These are phyloP conservation scores for Radiomyces spectabilis DNA, from an alignment of 192 early-diverging fungal genomes.

Conservation along the genomic window DNA sequence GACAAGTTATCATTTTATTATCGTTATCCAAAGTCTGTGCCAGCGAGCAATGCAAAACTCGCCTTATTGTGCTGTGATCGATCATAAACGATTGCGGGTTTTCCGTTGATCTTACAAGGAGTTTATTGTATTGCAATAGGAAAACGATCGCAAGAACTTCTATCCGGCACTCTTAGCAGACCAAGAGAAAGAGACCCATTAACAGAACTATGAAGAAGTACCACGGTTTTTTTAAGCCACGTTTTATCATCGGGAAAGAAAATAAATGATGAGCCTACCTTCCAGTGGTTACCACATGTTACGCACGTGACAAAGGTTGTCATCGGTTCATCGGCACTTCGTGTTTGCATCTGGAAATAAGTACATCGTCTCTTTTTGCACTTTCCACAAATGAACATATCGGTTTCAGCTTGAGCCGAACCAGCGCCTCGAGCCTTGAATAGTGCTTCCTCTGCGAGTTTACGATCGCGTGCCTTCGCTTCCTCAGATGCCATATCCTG, in stretches of 20 bases:
- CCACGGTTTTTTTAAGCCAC: neutral
- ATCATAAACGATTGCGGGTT: too few species aligned
- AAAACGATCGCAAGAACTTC: too few species aligned
- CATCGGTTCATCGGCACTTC: conserved; percentile 98
- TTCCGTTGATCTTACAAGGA: too few species aligned
- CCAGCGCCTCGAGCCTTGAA: conserved; percentile 73
- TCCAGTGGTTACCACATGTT: conserved; percentile 83
- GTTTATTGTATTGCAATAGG: too few species aligned
- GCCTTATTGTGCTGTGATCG: too few species aligned
- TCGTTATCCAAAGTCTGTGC: too few species aligned
- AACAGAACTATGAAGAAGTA: neutral
- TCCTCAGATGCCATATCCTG: conserved; percentile 93
- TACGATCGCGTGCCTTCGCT: conserved; percentile 58
- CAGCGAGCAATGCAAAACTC: too few species aligned
- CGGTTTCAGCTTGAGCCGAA: conserved; percentile 73
- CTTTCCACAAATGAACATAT: conserved; percentile 91
- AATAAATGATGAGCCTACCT: conserved; percentile 31
- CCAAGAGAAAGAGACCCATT: neutral
- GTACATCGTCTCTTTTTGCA: conserved; percentile 81
- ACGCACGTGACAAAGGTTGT: conserved; percentile 94
- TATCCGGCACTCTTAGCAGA: neutral
- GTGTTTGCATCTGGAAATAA: conserved; percentile 83
- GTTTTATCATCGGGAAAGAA: too few species aligned
- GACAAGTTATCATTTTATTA: too few species aligned
- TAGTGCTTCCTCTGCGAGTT: conserved; percentile 65